Evolutionary conservation across 805 yeast species (phyloP).

Genomic region (Cyberlindnera meyerae): DNA sequence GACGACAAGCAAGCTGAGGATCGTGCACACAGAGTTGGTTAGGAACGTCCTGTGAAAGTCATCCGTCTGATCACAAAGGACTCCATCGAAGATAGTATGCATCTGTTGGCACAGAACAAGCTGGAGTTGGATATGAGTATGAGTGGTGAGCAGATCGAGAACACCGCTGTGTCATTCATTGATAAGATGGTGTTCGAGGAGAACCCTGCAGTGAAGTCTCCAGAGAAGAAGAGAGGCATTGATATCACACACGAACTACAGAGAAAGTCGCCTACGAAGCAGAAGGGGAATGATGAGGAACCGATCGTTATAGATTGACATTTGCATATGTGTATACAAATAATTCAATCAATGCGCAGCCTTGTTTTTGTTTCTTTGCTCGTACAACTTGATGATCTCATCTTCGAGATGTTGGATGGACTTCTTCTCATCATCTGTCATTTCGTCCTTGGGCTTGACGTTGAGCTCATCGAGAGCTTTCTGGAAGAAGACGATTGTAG

Average conservation of each 20-base stretch:
- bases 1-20: conserved; percentile 99
- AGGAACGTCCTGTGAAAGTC: conserved; percentile 77
- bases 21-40: conserved; percentile 97
- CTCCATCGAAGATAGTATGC: conserved; percentile 87
- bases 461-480: conserved; percentile 5
- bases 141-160: conserved; percentile 28
- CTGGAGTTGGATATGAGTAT: conserved; percentile 64
- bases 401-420: background rate
- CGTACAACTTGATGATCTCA: too few species aligned
- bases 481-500: conserved; percentile 4
- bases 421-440: background rate
- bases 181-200: conserved; percentile 41
- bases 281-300: too few species aligned
- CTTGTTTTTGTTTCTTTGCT: too few species aligned
- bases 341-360: too few species aligned
- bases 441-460: conserved; percentile 1
- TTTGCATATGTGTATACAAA: too few species aligned
- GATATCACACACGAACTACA: too few species aligned
- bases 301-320: background rate
- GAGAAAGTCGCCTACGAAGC: too few species aligned
- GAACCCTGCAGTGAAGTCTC: background rate
- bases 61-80: conserved; percentile 64
- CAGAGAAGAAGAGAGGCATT: too few species aligned
- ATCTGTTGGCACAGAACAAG: conserved; percentile 82
- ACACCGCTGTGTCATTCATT: conserved; percentile 19